These are phyloP conservation scores for Ogataea hybrid DNA, from an alignment of 1,139 yeast species.

Conservation along the genomic window DNA sequence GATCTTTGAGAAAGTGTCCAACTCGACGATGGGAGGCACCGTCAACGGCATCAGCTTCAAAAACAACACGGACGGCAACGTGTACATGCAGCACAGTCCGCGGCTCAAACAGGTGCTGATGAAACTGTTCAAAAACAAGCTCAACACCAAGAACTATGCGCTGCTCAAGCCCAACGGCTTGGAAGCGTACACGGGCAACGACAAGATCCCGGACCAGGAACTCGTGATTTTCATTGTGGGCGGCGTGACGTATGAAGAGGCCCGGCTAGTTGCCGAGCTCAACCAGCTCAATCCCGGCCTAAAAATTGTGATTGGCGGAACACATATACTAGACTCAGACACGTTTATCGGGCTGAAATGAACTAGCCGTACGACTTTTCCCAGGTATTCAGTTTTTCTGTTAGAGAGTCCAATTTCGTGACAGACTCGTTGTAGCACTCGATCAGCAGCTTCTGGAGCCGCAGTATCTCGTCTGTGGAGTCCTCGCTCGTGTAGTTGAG, in stretches of 20 bases:
- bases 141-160: constrained; percentile 49
- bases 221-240: constrained; percentile 81
- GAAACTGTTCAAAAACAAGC: constrained; percentile 48
- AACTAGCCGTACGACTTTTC: constrained; percentile 63
- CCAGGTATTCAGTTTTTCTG: constrained; percentile 71
- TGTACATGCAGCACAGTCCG: constrained; percentile 72
- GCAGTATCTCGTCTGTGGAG: constrained; percentile 22
- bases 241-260: constrained; percentile 91
- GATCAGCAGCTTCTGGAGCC: constrained; percentile 36
- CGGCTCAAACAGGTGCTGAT: constrained; percentile 55
- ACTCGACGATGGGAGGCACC: constrained; percentile 25
- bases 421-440: constrained; percentile 58
- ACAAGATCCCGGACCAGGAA: constrained; percentile 57
- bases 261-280: constrained; percentile 74
- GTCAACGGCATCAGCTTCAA: constrained; percentile 29
- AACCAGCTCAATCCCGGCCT: constrained; percentile 48
- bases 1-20: constrained; percentile 29
- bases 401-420: constrained; percentile 63
- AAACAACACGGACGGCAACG: constrained; percentile 38
- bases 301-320: constrained; percentile 74
- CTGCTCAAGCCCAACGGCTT: constrained; percentile 40
- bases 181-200: constrained; percentile 15
- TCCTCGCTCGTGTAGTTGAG: constrained; percentile 20
- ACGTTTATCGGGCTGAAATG: constrained; percentile 35
- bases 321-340: constrained; percentile 58